phyloP scores from a whole-genome alignment of 164 flowering plant genomes.

The Aristolochia contorta region DNA sequence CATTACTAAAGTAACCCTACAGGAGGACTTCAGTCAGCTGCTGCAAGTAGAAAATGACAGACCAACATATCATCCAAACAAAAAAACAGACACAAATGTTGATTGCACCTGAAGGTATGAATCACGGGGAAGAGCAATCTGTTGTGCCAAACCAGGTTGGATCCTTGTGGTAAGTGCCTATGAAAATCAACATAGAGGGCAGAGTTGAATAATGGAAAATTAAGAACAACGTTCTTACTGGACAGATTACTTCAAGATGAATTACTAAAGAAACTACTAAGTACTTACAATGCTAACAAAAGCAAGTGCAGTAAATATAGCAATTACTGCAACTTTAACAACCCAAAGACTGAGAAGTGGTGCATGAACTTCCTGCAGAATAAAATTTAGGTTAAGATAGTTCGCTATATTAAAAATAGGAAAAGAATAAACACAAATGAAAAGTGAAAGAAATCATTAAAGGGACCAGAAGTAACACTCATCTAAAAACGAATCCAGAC shows the following conservation, averaged over 20 bases:
- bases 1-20: constrained; percentile 85
- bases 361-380: constrained; percentile 82
- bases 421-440: not conserved
- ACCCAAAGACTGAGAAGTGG: constrained; percentile 71
- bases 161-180: constrained; percentile 92
- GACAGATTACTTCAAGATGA: not conserved
- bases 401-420: not conserved
- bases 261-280: not conserved
- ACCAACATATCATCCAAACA: not conserved
- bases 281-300: constrained; percentile 90
- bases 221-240: not conserved
- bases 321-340: constrained; percentile 68
- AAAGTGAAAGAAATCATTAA: not conserved
- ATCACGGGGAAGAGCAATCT: constrained; percentile 91
- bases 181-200: constrained; percentile 2
- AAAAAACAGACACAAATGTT: not conserved
- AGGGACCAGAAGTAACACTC: not conserved
- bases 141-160: constrained; percentile 89
- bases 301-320: constrained; percentile 56
- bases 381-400: constrained; percentile 2
- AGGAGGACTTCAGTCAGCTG: constrained; percentile 6
- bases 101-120: constrained; percentile 91
- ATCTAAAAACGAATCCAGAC: not conserved
- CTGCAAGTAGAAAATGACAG: not conserved
- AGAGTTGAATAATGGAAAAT: not conserved